A percentile compares a stretch with the other conserved stretches of the same genome.
phyloP scores from a whole-genome alignment of 1,284 basidiomycete genomes.

The Vanrija humicola region DNA sequence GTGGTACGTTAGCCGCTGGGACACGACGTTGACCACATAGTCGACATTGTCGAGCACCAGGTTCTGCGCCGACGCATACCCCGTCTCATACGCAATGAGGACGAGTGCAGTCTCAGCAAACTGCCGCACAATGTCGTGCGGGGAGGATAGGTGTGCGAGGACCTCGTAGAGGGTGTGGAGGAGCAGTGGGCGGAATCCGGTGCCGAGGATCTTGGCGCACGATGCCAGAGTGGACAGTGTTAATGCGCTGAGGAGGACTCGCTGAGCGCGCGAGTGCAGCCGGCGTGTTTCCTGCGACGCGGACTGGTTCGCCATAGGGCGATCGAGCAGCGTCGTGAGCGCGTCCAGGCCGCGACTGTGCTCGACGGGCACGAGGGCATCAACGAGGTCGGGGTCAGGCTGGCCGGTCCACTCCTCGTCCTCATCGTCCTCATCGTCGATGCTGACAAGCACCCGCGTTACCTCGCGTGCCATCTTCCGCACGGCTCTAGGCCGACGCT shows the following conservation, averaged over 20 bases:
- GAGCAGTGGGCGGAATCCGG: conserved; percentile 60
- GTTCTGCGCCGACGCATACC: conserved; percentile 77
- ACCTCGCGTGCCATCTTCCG: conserved; percentile 64
- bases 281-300: conserved; percentile 28
- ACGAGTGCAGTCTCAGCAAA: conserved; percentile 67
- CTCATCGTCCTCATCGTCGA: conserved; percentile 71
- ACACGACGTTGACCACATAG: conserved; percentile 83
- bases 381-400: conserved; percentile 6
- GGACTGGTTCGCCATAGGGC: conserved; percentile 24
- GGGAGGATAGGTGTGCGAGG: conserved; percentile 73
- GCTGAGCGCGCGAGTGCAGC: conserved; percentile 53
- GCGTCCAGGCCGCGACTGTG: conserved; percentile 57
- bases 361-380: conserved; percentile 52
- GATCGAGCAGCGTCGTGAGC: conserved; percentile 45
- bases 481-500: conserved; percentile 52
- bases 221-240: conserved; percentile 68
- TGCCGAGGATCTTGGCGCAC: conserved; percentile 58
- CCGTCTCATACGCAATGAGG: conserved; percentile 64
- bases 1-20: conserved; percentile 67
- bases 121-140: conserved; percentile 60
- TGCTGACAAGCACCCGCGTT: conserved; percentile 60
- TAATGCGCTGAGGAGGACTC: conserved; percentile 53
- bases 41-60: conserved; percentile 88
- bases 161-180: conserved; percentile 76
- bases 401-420: conserved; percentile 62